phyloP scores from a whole-genome alignment of 2,329 filamentous ascomycete species.

The Emmonsiellopsis sp. region DNA sequence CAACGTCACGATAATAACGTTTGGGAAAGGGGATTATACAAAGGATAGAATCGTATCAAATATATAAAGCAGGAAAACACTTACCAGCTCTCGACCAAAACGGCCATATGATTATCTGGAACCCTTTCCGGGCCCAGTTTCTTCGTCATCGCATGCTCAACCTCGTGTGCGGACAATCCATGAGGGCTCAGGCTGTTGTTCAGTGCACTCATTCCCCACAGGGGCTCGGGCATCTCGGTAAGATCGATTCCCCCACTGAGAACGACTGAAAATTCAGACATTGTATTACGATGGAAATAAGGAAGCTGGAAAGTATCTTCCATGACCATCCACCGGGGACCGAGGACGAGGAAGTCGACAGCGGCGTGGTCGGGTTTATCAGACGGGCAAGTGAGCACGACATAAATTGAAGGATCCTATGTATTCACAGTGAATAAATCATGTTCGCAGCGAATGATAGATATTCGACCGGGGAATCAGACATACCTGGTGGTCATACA shows the following conservation, averaged over 20 bases:
- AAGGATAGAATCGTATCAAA: too few relatives aligned
- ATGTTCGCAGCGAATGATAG: neutral
- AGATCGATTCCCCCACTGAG: neutral
- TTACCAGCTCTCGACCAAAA: neutral
- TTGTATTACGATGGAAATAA: conserved; percentile 56
- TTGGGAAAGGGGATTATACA: too few relatives aligned
- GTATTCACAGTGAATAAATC: conserved; percentile 27
- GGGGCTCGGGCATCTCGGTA: neutral
- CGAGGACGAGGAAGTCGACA: conserved; percentile 56
- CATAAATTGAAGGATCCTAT: conserved; percentile 67
- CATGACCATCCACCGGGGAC: conserved; percentile 53
- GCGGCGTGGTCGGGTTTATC: conserved; percentile 51
- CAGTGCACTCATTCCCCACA: neutral
- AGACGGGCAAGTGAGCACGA: conserved; percentile 50
- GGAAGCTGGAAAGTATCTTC: conserved; percentile 52
- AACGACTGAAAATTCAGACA: conserved; percentile 45
- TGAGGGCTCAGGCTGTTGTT: neutral
- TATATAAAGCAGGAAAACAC: neutral
- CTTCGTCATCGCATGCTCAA: neutral
- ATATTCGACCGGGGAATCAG: neutral
- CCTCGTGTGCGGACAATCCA: neutral
- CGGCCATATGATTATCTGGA: neutral
- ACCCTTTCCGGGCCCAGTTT: neutral
- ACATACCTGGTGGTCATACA: conserved; percentile 55
- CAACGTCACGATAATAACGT: too few relatives aligned